A percentile compares a stretch with the other conserved stretches of the same genome.
These are phyloP conservation scores for Zymoseptoria tritici DNA, from an alignment of 2,329 filamentous ascomycete species.

Conservation along the genomic window DNA sequence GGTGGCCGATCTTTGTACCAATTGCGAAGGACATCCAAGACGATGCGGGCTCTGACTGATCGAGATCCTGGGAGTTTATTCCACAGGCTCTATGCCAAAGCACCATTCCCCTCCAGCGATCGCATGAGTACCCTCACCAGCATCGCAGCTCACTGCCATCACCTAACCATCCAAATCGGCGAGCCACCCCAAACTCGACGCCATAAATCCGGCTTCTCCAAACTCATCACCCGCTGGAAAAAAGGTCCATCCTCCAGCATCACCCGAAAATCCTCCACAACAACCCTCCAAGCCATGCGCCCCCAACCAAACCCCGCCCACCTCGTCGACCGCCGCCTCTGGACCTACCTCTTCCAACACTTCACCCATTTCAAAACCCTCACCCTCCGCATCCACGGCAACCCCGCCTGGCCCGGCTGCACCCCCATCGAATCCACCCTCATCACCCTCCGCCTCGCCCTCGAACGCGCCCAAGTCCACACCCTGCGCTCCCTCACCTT, in stretches of 20 bases:
- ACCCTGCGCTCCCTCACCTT: slow-evolving; percentile 19
- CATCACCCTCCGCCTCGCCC: slow-evolving; percentile 20
- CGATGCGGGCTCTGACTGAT: slow-evolving; percentile 12
- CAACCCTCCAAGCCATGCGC: background rate
- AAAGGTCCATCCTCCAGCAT: background rate
- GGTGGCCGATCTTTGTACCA: slow-evolving; percentile 7
- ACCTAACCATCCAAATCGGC: slow-evolving; percentile 16
- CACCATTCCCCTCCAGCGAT: slow-evolving; percentile 5
- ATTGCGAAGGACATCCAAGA: slow-evolving; percentile 14
- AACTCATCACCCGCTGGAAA: background rate
- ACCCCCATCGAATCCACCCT: slow-evolving; percentile 22
- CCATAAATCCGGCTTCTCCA: background rate
- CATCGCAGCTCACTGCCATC: slow-evolving; percentile 12
- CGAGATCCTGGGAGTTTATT: slow-evolving; percentile 10
- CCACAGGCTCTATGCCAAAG: slow-evolving; percentile 9
- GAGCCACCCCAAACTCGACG: background rate
- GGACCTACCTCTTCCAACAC: slow-evolving; percentile 17
- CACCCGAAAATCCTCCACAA: background rate
- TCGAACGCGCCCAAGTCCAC: slow-evolving; percentile 19
- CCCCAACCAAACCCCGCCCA: background rate
- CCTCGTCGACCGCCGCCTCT: slow-evolving; percentile 6
- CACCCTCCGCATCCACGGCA: slow-evolving; percentile 20
- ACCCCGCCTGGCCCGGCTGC: slow-evolving; percentile 25
- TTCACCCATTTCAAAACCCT: slow-evolving; percentile 8
- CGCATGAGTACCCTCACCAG: slow-evolving; percentile 1